Conservation (phyloP, 495 filamentous ascomycete genomes). For the Pseudoneurospora amorphoporcata region DNA sequence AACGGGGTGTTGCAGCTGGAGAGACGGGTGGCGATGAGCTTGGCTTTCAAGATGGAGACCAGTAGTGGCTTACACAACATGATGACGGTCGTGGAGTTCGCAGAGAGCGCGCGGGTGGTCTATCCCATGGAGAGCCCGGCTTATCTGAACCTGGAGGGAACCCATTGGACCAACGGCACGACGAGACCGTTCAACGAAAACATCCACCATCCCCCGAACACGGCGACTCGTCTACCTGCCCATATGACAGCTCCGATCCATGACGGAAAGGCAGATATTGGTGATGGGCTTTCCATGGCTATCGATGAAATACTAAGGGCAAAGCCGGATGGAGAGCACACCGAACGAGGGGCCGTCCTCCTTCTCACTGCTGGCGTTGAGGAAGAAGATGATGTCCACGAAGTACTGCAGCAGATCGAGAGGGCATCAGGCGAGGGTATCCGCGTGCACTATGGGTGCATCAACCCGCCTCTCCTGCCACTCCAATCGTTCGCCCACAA, state of each 20-base stretch:
- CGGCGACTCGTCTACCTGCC: background rate
- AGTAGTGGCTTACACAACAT: constrained; percentile 1
- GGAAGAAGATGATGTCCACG: background rate
- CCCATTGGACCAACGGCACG: background rate
- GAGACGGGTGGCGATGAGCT: background rate
- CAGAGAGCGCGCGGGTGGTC: constrained; percentile 3
- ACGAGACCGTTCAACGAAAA: background rate
- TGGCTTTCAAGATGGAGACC: background rate
- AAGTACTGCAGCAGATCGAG: constrained; percentile 4
- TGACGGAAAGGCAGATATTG: constrained; percentile 2
- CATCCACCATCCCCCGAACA: background rate
- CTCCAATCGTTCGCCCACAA: background rate
- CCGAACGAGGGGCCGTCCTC: constrained; percentile 11
- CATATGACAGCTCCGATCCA: background rate
- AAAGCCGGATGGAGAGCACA: constrained; percentile 11
- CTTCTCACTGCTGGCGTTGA: constrained; percentile 8
- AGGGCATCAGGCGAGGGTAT: constrained; percentile 13
- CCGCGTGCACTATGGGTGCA: constrained; percentile 15
- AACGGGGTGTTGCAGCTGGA: background rate
- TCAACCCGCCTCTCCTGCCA: constrained; percentile 1
- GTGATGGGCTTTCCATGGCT: constrained; percentile 9
- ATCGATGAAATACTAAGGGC: constrained; percentile 9
- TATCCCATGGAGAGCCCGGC: constrained; percentile 9
- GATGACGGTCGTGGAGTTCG: constrained; percentile 7
- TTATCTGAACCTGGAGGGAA: background rate